Evolutionary conservation across 306 rosid genomes (phyloP).

Genomic region (Malus fusca): DNA sequence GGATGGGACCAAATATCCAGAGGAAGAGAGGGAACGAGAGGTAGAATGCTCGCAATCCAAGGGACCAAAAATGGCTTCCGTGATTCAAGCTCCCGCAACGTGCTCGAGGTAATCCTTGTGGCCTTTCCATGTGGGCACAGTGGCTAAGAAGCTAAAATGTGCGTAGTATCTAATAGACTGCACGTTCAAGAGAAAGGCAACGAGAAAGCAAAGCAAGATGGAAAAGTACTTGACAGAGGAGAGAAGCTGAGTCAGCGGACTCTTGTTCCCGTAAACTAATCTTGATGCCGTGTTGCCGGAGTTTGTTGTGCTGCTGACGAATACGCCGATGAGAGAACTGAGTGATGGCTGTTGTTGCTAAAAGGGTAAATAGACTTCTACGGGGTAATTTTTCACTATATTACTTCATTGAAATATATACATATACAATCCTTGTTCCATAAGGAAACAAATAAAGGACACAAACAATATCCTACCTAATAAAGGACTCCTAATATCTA

Average conservation of each 20-base stretch:
- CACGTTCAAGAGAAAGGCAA: constrained; percentile 80
- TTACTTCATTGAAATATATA: too few relatives aligned
- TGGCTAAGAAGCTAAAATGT: constrained; percentile 78
- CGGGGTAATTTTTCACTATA: too few relatives aligned
- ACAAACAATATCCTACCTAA: too few relatives aligned
- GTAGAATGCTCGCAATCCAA: constrained; percentile 76
- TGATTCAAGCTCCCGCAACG: constrained; percentile 55
- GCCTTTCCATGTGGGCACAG: constrained; percentile 56
- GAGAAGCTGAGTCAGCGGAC: neutral
- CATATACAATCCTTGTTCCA: too few relatives aligned
- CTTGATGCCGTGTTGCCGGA: constrained; percentile 23
- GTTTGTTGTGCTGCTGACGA: constrained; percentile 38
- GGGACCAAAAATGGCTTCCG: constrained; percentile 71
- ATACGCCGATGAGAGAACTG: constrained; percentile 71
- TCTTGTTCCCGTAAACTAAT: constrained; percentile 61
- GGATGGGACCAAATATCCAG: constrained; percentile 83
- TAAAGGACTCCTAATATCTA: too few relatives aligned
- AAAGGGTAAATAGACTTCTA: constrained; percentile 29
- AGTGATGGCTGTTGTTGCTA: constrained; percentile 77
- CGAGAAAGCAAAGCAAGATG: constrained; percentile 66
- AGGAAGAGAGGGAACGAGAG: constrained; percentile 79
- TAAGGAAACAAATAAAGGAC: too few relatives aligned
- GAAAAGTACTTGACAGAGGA: constrained; percentile 52
- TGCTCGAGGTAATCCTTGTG: constrained; percentile 38
- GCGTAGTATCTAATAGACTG: constrained; percentile 79